Conservation (phyloP, 2,329 filamentous ascomycete species). For the Diplodia mutila region DNA sequence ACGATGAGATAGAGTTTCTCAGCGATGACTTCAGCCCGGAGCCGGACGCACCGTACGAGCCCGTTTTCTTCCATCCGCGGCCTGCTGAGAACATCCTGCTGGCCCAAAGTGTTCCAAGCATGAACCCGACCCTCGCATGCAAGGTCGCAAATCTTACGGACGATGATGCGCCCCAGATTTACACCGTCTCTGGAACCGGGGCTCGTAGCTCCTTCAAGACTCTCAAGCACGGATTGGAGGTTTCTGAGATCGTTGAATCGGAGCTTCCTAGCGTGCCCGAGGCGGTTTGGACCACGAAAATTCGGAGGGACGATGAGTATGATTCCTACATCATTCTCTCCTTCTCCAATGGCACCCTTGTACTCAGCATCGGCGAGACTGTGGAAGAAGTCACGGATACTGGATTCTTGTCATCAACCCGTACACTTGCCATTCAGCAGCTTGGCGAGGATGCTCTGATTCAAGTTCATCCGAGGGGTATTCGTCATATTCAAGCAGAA, state of each 20-base stretch:
- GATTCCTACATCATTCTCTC: conserved; percentile 97
- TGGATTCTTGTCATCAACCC: conserved; percentile 84
- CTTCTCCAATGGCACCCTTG: conserved; percentile 85
- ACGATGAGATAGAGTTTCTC: conserved; percentile 82
- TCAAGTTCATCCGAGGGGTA: conserved; percentile 95
- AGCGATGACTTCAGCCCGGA: conserved; percentile 84
- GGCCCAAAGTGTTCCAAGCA: conserved; percentile 81
- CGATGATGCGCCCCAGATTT: conserved; percentile 96
- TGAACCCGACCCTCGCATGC: conserved; percentile 90
- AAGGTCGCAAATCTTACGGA: conserved; percentile 88
- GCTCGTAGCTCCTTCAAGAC: conserved; percentile 89
- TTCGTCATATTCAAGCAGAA: conserved; percentile 80
- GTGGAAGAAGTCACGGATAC: conserved; percentile 95
- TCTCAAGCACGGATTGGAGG: conserved; percentile 88
- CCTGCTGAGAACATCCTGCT: conserved; percentile 79
- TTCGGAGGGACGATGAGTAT: conserved; percentile 78
- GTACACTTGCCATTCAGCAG: conserved; percentile 90
- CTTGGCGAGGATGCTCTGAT: conserved; percentile 91
- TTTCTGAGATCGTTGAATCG: conserved; percentile 94
- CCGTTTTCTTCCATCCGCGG: conserved; percentile 84
- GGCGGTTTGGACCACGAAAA: conserved; percentile 93
- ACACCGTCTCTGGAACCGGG: conserved; percentile 85
- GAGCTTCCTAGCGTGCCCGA: conserved; percentile 86
- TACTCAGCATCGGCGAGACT: conserved; percentile 93
- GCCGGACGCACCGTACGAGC: conserved; percentile 69